These are phyloP conservation scores for Metschnikowia kofuensis DNA, from an alignment of 805 yeast species.

Conservation along the genomic window DNA sequence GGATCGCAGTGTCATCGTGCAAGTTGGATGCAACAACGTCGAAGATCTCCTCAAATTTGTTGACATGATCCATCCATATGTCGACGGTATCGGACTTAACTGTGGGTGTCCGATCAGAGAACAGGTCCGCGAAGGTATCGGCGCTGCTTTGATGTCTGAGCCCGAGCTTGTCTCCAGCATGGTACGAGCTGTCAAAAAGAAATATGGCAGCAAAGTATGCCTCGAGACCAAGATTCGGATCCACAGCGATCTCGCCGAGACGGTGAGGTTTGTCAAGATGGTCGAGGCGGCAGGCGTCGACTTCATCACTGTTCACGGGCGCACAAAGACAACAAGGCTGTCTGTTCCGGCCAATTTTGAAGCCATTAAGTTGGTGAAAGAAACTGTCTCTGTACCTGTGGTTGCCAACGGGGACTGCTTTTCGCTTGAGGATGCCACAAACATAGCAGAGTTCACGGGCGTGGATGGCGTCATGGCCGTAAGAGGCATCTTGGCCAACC, in stretches of 20 bases:
- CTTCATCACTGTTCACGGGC: constrained; percentile 90
- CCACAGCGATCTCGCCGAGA: constrained; percentile 70
- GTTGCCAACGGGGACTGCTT: constrained; percentile 99
- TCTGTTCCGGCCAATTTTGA: constrained; percentile 80
- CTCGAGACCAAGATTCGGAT: constrained; percentile 91
- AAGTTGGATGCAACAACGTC: constrained; percentile 85
- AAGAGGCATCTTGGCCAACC: constrained; percentile 81
- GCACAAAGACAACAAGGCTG: constrained; percentile 81
- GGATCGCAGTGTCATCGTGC: constrained; percentile 78
- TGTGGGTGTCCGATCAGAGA: constrained; percentile 98
- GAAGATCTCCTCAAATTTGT: constrained; percentile 79
- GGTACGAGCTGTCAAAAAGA: constrained; percentile 79
- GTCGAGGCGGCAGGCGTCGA: constrained; percentile 90
- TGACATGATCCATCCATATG: constrained; percentile 84
- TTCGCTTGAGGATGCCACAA: constrained; percentile 56
- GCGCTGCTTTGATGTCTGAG: constrained; percentile 89
- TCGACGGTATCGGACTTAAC: constrained; percentile 91
- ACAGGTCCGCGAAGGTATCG: constrained; percentile 93
- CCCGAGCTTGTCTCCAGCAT: constrained; percentile 76
- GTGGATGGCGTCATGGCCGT: constrained; percentile 96
- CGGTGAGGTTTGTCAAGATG: constrained; percentile 64
- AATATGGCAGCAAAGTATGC: constrained; percentile 67
- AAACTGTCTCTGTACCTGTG: constrained; percentile 64
- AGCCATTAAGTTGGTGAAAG: constrained; percentile 68
- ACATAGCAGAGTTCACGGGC: constrained; percentile 63